Percentiles rank a stretch among this genome's conserved stretches.
Conservation (phyloP, 2,329 filamentous ascomycete genomes). For the Trichoderma koningiopsis region DNA sequence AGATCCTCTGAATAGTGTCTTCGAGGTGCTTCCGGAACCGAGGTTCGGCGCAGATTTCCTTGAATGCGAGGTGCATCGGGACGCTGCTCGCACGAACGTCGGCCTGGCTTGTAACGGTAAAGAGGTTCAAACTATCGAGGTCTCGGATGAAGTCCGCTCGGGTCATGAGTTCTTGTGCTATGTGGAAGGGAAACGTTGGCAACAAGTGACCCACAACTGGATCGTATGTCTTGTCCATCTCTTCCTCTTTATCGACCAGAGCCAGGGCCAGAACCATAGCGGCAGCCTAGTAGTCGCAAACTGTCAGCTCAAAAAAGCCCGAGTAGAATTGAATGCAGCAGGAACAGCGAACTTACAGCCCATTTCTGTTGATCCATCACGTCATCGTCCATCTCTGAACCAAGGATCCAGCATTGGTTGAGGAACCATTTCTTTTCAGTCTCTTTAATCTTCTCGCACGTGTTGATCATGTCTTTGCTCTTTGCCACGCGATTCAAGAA, state of each 20-base stretch:
- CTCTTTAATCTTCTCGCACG: conserved; percentile 72
- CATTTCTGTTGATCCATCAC: conserved; percentile 99
- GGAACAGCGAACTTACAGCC: conserved; percentile 63
- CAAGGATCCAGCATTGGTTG: conserved; percentile 75
- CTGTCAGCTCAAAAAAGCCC: background rate
- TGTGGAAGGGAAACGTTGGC: conserved; percentile 77
- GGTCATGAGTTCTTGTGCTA: conserved; percentile 91
- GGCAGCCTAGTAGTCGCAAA: conserved; percentile 60
- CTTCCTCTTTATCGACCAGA: conserved; percentile 78
- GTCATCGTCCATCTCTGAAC: conserved; percentile 84
- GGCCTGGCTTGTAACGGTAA: conserved; percentile 86
- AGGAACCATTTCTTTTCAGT: conserved; percentile 76
- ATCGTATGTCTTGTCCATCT: conserved; percentile 68
- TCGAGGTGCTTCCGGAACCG: conserved; percentile 84
- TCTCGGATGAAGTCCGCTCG: conserved; percentile 89
- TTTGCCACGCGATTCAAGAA: conserved; percentile 92
- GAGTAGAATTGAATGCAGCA: background rate
- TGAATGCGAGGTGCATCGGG: conserved; percentile 93
- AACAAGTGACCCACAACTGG: conserved; percentile 70
- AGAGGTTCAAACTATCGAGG: conserved; percentile 92
- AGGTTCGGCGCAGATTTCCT: conserved; percentile 73
- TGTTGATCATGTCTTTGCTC: conserved; percentile 74
- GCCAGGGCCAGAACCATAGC: conserved; percentile 92
- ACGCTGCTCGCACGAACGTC: conserved; percentile 91
- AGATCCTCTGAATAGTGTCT: conserved; percentile 79